Conservation (phyloP, 225 moss, liverwort and hornwort genomes). For the Pleurozium schreberi region DNA sequence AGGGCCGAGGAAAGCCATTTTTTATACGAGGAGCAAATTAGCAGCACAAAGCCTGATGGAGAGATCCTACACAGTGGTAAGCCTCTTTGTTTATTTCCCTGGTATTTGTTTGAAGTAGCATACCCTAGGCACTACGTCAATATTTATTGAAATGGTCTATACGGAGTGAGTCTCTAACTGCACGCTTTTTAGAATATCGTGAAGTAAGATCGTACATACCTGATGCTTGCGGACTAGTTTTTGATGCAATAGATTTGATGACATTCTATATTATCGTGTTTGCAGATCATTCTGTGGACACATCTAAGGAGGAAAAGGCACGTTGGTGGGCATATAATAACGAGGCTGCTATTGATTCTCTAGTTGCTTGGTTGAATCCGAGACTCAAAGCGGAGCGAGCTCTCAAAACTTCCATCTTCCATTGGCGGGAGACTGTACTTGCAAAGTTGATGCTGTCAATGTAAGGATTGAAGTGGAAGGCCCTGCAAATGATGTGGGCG, state of each 20-base stretch:
- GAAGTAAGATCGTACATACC: not conserved
- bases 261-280: not conserved
- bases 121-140: not conserved
- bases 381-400: slow-evolving; percentile 47
- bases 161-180: not conserved
- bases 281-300: slow-evolving; percentile 10
- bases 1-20: slow-evolving; percentile 6
- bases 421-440: slow-evolving; percentile 45
- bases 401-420: slow-evolving; percentile 49
- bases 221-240: not conserved
- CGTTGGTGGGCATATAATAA: slow-evolving; percentile 58
- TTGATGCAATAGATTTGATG: not conserved
- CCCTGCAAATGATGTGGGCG: not conserved
- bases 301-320: slow-evolving; percentile 2
- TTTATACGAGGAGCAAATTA: slow-evolving; percentile 18
- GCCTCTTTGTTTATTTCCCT: not conserved
- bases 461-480: not conserved
- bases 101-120: not conserved
- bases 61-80: slow-evolving; percentile 13
- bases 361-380: slow-evolving; percentile 67
- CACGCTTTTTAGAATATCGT: not conserved
- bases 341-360: slow-evolving; percentile 44
- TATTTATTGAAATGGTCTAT: not conserved
- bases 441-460: slow-evolving; percentile 4
- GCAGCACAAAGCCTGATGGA: not conserved